Evolutionary conservation across 169 alveolate genomes (phyloP).

Genomic region (Eimeria zaria): DNA sequence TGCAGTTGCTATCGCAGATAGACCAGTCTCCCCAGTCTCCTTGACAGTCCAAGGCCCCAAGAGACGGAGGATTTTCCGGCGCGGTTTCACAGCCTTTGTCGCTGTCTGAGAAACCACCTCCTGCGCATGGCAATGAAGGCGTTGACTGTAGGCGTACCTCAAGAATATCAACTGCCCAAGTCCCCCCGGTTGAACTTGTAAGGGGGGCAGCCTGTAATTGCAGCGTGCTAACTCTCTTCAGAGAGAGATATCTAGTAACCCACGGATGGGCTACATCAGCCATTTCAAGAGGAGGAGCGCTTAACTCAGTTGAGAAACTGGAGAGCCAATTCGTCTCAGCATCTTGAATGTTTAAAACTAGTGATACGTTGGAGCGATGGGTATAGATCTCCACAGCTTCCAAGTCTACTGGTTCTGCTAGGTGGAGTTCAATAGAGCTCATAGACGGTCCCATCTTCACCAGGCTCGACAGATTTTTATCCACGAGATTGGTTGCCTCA

Average conservation of each 20-base stretch:
- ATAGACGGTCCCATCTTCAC: not conserved
- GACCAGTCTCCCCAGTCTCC: constrained; percentile 71
- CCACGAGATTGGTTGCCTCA: not conserved
- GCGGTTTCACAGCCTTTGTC: constrained; percentile 27
- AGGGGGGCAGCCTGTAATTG: constrained; percentile 25
- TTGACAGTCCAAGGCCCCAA: constrained; percentile 28
- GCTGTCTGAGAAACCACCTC: constrained; percentile 34
- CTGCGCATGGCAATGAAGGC: constrained; percentile 47
- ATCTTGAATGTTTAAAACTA: constrained; percentile 16
- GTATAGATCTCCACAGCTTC: constrained; percentile 42
- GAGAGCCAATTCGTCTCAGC: constrained; percentile 11
- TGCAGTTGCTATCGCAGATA: constrained; percentile 36
- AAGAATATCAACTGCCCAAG: constrained; percentile 47
- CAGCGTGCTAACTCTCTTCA: constrained; percentile 50
- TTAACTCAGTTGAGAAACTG: not conserved
- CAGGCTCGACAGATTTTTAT: not conserved
- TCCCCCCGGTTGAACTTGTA: not conserved
- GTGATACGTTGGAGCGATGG: constrained; percentile 9
- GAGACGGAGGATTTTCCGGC: not conserved
- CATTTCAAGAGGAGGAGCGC: constrained; percentile 19
- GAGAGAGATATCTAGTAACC: constrained; percentile 59
- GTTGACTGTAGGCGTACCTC: constrained; percentile 54
- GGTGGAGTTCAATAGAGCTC: not conserved
- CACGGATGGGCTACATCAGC: constrained; percentile 28
- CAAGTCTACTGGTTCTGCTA: constrained; percentile 42